Evolutionary conservation across 768 basidiomycete species (phyloP).

Genomic region (Boletus tomentosulus): DNA sequence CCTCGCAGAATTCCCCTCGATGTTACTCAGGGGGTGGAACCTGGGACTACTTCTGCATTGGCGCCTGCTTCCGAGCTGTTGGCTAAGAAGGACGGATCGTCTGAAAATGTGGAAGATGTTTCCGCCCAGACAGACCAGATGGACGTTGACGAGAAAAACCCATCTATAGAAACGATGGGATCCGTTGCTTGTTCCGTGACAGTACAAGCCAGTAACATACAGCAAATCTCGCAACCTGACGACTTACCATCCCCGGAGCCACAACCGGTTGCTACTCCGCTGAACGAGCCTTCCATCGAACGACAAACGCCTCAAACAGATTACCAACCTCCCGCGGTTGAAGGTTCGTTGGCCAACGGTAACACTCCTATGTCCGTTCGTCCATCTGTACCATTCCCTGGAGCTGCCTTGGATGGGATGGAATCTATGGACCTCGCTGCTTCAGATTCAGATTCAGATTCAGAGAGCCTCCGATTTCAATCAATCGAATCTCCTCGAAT

Average conservation of each 20-base stretch:
- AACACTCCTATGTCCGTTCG: not conserved
- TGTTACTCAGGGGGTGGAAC: not conserved
- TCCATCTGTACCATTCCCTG: not conserved
- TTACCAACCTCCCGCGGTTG: not conserved
- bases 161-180: not conserved
- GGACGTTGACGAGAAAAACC: slow-evolving; percentile 1
- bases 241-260: not conserved
- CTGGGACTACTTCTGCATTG: not conserved
- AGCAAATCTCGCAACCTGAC: not conserved
- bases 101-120: not conserved
- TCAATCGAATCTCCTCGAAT: not conserved
- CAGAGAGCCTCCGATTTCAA: not conserved
- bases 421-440: slow-evolving; percentile 1
- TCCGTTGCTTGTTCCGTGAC: not conserved
- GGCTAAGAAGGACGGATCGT: not conserved
- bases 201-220: not conserved
- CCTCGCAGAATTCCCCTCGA: slow-evolving; percentile 16
- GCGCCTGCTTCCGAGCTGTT: not conserved
- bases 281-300: not conserved
- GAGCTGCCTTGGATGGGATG: not conserved
- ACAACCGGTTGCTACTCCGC: not conserved
- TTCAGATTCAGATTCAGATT: not conserved
- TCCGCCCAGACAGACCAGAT: slow-evolving; percentile 3
- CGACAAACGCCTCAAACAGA: not conserved
- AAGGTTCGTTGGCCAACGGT: not conserved